A percentile compares a stretch with the other conserved stretches of the same genome.
Evolutionary conservation across 2,329 filamentous ascomycete genomes (phyloP).

Genomic region (Penicillium corylophilum): DNA sequence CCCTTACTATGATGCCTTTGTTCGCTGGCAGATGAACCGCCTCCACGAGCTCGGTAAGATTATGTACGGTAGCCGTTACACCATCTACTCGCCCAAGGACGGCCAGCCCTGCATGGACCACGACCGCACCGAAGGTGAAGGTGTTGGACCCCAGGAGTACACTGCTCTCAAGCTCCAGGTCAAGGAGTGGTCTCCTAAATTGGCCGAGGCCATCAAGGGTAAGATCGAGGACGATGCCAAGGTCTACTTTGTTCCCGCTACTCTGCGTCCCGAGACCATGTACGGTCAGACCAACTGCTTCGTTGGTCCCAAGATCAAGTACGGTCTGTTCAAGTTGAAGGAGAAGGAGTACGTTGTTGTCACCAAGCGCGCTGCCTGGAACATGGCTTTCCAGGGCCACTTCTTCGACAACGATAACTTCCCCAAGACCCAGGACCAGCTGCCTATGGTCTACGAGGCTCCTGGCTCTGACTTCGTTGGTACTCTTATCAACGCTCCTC

Average conservation of each 20-base stretch:
- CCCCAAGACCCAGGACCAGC: constrained; percentile 64
- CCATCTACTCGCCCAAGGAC: constrained; percentile 88
- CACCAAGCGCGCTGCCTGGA: constrained; percentile 79
- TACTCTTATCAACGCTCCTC: constrained; percentile 82
- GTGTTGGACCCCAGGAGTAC: constrained; percentile 85
- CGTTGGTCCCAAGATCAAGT: constrained; percentile 83
- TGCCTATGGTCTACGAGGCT: constrained; percentile 72
- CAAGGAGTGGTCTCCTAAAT: constrained; percentile 79
- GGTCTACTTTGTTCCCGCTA: constrained; percentile 88
- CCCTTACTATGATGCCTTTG: constrained; percentile 93
- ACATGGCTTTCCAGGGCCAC: constrained; percentile 93
- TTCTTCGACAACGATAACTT: constrained; percentile 59
- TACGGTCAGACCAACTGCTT: constrained; percentile 97
- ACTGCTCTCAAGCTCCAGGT: constrained; percentile 88
- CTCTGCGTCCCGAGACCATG: constrained; percentile 95
- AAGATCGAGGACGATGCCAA: constrained; percentile 77
- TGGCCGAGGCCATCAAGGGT: constrained; percentile 67
- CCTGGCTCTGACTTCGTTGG: constrained; percentile 79
- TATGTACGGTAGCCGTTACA: constrained; percentile 89
- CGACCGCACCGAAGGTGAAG: constrained; percentile 77
- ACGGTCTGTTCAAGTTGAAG: constrained; percentile 80
- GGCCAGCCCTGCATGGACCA: constrained; percentile 87
- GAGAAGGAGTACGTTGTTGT: constrained; percentile 80
- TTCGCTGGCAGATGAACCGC: constrained; percentile 95
- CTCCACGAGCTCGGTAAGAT: constrained; percentile 88